Evolutionary conservation across 306 rosid genomes (phyloP), one percentile per base, ranked within the genome.

Genomic region (Glycine soja): DNA sequence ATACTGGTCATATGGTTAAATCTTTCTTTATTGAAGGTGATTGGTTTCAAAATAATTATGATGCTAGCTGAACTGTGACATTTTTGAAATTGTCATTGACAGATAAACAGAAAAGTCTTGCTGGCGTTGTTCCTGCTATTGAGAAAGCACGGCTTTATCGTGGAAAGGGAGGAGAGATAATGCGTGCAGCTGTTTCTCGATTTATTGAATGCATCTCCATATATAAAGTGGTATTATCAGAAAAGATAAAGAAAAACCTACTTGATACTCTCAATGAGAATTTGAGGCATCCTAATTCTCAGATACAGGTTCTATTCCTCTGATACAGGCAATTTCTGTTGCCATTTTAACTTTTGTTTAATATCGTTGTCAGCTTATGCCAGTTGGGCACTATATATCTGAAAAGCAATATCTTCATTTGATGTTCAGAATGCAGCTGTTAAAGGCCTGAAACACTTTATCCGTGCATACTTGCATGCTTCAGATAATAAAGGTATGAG

Each of bases 161-260:
- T 76, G 98, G 99, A 84, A 95, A 91, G 88, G 99, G 99, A 81
- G 98, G 99, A 81, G 98, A 93, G 88, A 93, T 95, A 83, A 93
- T 95, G 97, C 99, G 94, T 36, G 82, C 92, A 64, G 91, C 99
- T 86, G 99, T 93, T 83, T 95, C 99, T 16, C 97, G 90, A 54
- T 91, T 90, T 86, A 93, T 91, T 15, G 96, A 90, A 86, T 93
- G 98, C 52, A 85, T 95, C 70, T 91, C 99, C 14, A 10, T 84
- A 66, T 86, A 81, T 77, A 72, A 80, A 54, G 83, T 93, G 83
- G 82, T 88, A 47, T 89, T 93, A 54, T 59, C 93, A 34, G 96
- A 87, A 85, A 93, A 90, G 85, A 89, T 88, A 72, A 95, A 90
- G 72, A 84, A 83, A 74, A 80, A 86, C 87, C 82, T 91, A 86